A percentile compares a stretch with the other conserved stretches of the same genome.
phyloP scores from a whole-genome alignment of 768 basidiomycete genomes.

The Trametes coccinea region DNA sequence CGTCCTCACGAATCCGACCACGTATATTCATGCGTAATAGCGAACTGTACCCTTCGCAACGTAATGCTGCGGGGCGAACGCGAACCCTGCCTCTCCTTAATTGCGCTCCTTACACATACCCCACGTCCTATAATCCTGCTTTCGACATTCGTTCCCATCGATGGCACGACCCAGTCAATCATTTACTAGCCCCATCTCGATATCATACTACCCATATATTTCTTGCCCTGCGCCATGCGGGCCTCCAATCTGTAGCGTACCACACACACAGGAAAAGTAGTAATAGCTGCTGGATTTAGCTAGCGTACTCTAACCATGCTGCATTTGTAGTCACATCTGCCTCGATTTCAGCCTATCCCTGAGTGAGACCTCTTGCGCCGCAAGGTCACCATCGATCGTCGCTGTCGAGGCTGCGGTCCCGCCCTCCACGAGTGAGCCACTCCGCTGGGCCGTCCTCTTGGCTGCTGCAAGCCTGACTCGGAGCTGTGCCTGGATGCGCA shows the following conservation, averaged over 20 bases:
- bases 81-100: constrained; percentile 14
- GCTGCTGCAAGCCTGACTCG: constrained; percentile 49
- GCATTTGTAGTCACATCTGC: constrained; percentile 18
- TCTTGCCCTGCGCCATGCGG: constrained; percentile 7
- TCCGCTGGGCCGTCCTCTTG: constrained; percentile 31
- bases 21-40: constrained; percentile 21
- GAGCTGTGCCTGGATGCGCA: constrained; percentile 51
- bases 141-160: constrained; percentile 12
- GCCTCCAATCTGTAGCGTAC: constrained; percentile 21
- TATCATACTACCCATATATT: constrained; percentile 15
- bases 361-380: constrained; percentile 15
- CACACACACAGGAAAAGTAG: constrained; percentile 19
- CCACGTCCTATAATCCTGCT: constrained; percentile 13
- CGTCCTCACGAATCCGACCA: constrained; percentile 25
- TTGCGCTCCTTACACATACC: constrained; percentile 15
- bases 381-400: constrained; percentile 5
- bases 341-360: constrained; percentile 14
- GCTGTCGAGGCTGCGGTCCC: constrained; percentile 9
- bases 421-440: constrained; percentile 3
- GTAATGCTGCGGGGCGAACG: constrained; percentile 6
- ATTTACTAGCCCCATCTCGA: constrained; percentile 10
- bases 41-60: constrained; percentile 14
- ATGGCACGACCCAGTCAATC: constrained; percentile 16
- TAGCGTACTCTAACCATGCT: constrained; percentile 17
- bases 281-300: constrained; percentile 21